Base-by-base conservation (phyloP, 192 early-diverging fungal species). In the Diversispora eburnea region DNA sequence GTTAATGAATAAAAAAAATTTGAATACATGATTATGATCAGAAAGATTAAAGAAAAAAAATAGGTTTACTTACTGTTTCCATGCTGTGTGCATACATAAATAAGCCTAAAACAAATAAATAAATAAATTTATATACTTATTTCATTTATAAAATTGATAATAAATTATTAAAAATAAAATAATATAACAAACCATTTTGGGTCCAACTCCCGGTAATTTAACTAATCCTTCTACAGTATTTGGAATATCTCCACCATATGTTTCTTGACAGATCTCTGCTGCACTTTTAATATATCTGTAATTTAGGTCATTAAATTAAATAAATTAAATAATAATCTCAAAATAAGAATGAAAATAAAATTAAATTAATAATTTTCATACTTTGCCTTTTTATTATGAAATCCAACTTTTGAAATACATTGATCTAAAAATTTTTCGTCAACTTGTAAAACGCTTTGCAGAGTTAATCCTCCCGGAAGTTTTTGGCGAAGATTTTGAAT, bases 191-290 rank as follows among this genome's bases (percentile, higher is more conserved):
- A 84, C 90, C 92, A 98, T 98, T 77, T 98, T 98, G 3, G 96
- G 96, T 10, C 96, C 96, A 48, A 98, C 91, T 13, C 96, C 96
- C 0, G 94, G 94, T 58, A 98, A 76, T 56, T 79, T 85, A n/a
- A 90, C 82, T 72, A 98, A 76, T 19, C 77, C 89, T 52, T 93
- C 91, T 33, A 94, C 81, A 3, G 89, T 92, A 46, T 87, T 80
- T 3, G 96, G 96, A 58, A 98, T 92, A 69, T 97, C 95, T 6
- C 89, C 87, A 41, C 86, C 77, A 77, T 91, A 91, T 72, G 89
- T 68, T 60, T 90, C 90, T 43, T 83, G 76, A 51, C 89, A 89
- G 10, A 95, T 91, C 48, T 80, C 74, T 7, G 95, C 95, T 4
- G 91, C 84, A 65, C 88, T 82, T 61, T 95, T 91, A 51, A 98